Percentiles rank a stretch among this genome's conserved stretches.
phyloP scores from a whole-genome alignment of 1,284 basidiomycete species.

The Caloboletus firmus region DNA sequence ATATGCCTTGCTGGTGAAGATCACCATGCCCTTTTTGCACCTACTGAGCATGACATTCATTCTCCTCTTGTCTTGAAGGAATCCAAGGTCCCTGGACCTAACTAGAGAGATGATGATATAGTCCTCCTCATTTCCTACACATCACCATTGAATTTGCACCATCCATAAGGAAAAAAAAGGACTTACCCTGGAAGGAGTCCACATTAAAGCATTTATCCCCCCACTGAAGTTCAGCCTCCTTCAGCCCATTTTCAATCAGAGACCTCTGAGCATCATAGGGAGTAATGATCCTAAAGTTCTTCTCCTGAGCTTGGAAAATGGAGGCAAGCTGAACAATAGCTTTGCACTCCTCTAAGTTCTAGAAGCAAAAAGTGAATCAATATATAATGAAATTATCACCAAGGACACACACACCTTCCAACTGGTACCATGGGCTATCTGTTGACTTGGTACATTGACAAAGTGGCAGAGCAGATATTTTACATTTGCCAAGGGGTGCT shows the following conservation, averaged over 20 bases:
- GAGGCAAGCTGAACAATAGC: constrained; percentile 48
- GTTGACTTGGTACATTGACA: constrained; percentile 49
- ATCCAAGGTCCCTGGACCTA: constrained; percentile 57
- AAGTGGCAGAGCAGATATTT: constrained; percentile 48
- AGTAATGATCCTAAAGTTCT: constrained; percentile 61
- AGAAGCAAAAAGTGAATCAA: not conserved
- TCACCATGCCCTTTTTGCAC: constrained; percentile 68
- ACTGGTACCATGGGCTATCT: constrained; percentile 41
- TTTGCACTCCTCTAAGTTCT: constrained; percentile 54
- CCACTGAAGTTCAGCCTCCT: constrained; percentile 48
- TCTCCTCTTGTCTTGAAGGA: constrained; percentile 54
- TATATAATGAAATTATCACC: constrained; percentile 1
- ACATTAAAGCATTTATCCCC: constrained; percentile 63
- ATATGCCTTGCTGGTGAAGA: constrained; percentile 58
- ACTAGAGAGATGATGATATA: constrained; percentile 63
- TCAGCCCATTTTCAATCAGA: constrained; percentile 50
- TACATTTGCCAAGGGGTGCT: constrained; percentile 43
- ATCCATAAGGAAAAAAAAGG: constrained; percentile 8
- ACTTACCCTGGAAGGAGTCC: constrained; percentile 64
- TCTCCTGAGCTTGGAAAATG: constrained; percentile 44
- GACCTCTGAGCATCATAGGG: constrained; percentile 68
- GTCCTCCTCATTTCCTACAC: constrained; percentile 59
- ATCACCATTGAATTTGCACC: not conserved
- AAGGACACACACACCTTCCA: constrained; percentile 41
- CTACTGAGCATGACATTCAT: constrained; percentile 72